Evolutionary conservation across 2,329 filamentous ascomycete genomes (phyloP), one percentile per base, ranked within the genome.

Genomic region (Lizonia empirigonia): DNA sequence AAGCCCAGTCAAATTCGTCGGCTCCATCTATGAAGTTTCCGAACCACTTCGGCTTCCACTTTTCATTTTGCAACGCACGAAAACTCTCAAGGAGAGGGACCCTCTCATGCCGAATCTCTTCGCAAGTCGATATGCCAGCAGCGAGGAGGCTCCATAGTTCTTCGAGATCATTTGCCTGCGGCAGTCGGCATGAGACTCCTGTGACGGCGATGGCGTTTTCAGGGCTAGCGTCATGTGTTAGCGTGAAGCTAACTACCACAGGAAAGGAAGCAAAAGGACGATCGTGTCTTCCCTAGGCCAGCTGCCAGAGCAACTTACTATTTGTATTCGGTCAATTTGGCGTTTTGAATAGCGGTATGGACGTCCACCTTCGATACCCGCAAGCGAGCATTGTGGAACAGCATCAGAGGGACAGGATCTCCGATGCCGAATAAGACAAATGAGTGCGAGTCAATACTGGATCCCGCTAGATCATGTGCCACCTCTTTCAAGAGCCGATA

Each of bases 1-100:
- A 69, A 2, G 24, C 20, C 18, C 72, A 66, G 35, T 76, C 72
- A 26, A 77, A 53, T 12, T 59, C 56, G 7, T 53, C 48, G 0
- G 51, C 53, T 37, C 76, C 70, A 3, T 33, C 10, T 7, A 62
- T 10, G 24, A 60, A 56, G 33, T 62, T 58, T 9, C 53, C 59
- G 18, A 34, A 57, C 24, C 29, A 58, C 22, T 53, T 55, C 7
- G 29, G 35, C 16, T 34, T 38, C 12, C 23, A 24, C 24, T 48
- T 33, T 12, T 42, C 24, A 8, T 45, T 32, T 27, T 27, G 24
- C 24, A 27, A 27, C 4, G 24, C 24, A 12, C 49, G 49, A 22
- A 23, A 36, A 20, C 20, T 13, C 1, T 24, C 37, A 3, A 29
- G 24, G 26, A 39, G 32, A 12, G 29, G 19, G 10, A 60, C 29